A percentile compares a stretch with the other conserved stretches of the same genome.
These are phyloP conservation scores for Craspedostauros australis DNA, from an alignment of 108 stramenopile genomes.

Conservation along the genomic window DNA sequence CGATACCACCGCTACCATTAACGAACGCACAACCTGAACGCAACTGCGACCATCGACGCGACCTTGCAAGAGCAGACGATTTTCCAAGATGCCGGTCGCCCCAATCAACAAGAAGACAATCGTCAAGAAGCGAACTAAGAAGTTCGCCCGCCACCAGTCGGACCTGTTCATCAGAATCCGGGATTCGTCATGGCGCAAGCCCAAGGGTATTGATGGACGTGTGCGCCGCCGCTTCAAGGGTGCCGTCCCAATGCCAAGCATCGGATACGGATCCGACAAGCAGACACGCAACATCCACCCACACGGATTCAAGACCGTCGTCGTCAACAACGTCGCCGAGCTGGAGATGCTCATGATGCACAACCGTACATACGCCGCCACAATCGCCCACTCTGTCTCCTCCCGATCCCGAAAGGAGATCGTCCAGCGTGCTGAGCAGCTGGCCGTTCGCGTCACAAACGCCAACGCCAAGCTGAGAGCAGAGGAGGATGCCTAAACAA, in stretches of 20 bases:
- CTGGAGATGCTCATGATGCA: slow-evolving; percentile 99
- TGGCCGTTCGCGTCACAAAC: slow-evolving; percentile 78
- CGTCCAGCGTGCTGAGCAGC: slow-evolving; percentile 96
- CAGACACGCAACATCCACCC: slow-evolving; percentile 95
- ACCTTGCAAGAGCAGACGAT: no score
- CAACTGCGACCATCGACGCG: no score
- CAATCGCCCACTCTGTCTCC: slow-evolving; percentile 94
- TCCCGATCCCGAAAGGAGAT: slow-evolving; percentile 91
- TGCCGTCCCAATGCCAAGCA: slow-evolving; percentile 93
- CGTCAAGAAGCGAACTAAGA: slow-evolving; percentile 99
- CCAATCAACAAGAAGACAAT: slow-evolving; percentile 93
- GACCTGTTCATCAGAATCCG: slow-evolving; percentile 96
- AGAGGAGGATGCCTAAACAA: slow-evolving; percentile 91
- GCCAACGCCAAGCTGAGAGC: slow-evolving; percentile 59
- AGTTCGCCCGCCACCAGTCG: slow-evolving; percentile 98
- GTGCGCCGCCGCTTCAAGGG: slow-evolving; percentile 99
- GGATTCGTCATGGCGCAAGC: slow-evolving; percentile 96
- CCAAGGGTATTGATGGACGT: slow-evolving; percentile 99
- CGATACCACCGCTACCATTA: no score
- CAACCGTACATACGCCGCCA: slow-evolving; percentile 99
- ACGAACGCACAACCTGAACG: no score
- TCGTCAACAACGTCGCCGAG: slow-evolving; percentile 94
- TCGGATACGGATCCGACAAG: slow-evolving; percentile 99
- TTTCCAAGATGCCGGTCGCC: no score
- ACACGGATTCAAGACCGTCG: slow-evolving; percentile 97